Evolutionary conservation across 1,284 basidiomycete species (phyloP).

Genomic region (Takashimella tepidaria): DNA sequence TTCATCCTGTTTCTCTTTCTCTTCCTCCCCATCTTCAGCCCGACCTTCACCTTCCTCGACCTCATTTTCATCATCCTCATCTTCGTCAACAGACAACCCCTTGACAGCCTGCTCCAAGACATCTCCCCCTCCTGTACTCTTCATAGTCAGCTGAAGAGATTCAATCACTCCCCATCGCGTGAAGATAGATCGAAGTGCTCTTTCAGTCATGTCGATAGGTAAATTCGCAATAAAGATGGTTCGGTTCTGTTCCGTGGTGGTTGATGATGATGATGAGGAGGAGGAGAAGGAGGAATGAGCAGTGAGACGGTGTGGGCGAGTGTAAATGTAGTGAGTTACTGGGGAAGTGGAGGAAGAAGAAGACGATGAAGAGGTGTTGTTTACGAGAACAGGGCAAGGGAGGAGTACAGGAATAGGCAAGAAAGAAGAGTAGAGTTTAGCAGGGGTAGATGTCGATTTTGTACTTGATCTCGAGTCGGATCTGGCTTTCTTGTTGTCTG

Average conservation of each 20-base stretch:
- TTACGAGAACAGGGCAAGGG: constrained; percentile 22
- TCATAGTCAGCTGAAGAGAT: constrained; percentile 55
- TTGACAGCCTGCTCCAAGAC: constrained; percentile 33
- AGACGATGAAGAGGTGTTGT: constrained; percentile 9
- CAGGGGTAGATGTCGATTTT: no score
- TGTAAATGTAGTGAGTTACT: constrained; percentile 38
- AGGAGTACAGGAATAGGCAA: constrained; percentile 30
- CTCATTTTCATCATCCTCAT: constrained; percentile 23
- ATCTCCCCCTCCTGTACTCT: constrained; percentile 19
- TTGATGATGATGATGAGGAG: constrained; percentile 1
- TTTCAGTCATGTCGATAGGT: constrained; percentile 74
- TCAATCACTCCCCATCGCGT: constrained; percentile 70
- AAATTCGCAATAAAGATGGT: constrained; percentile 82
- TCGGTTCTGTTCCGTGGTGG: constrained; percentile 46
- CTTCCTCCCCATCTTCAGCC: constrained; percentile 49
- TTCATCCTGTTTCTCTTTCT: constrained; percentile 30
- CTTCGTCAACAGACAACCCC: constrained; percentile 24
- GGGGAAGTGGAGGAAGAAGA: constrained; percentile 21
- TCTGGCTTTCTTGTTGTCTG: no score
- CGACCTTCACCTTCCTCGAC: no score
- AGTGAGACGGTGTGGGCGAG: constrained; percentile 28
- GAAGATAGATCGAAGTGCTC: constrained; percentile 68
- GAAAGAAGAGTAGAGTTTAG: constrained; percentile 34
- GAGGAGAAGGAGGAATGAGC: no score
- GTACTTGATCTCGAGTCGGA: no score